Conservation (phyloP, 1,139 yeast species). For the Magnusiomyces suaveolens region DNA sequence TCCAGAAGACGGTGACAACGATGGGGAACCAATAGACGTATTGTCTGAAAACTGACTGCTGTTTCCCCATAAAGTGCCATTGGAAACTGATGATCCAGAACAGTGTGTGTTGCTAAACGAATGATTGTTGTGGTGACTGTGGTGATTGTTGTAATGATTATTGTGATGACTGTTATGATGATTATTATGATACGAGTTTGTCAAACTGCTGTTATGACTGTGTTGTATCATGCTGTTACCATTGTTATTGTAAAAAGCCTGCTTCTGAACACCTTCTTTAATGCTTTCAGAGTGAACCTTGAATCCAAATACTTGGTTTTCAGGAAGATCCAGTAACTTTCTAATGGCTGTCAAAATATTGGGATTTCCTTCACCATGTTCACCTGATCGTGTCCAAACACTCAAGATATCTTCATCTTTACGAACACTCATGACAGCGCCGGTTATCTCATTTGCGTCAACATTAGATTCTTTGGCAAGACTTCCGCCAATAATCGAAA, state of each 20-base stretch:
- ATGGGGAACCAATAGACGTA: background rate
- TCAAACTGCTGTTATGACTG: background rate
- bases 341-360: conserved; percentile 22
- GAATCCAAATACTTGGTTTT: conserved; percentile 22
- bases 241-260: conserved; percentile 12
- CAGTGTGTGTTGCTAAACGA: too few species aligned
- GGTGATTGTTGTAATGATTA: background rate
- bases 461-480: conserved; percentile 20
- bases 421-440: conserved; percentile 32
- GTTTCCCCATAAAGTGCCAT: background rate
- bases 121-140: background rate
- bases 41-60: background rate
- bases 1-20: background rate
- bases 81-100: background rate
- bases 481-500: conserved; percentile 29
- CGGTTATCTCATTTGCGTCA: conserved; percentile 28
- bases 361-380: conserved; percentile 17
- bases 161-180: conserved; percentile 1
- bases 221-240: background rate
- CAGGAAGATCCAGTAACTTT: conserved; percentile 22
- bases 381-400: conserved; percentile 28
- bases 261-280: conserved; percentile 21
- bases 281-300: conserved; percentile 29
- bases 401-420: conserved; percentile 32
- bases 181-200: background rate